phyloP scores from a whole-genome alignment of 305 asterid species.

The Solanum hybrid region DNA sequence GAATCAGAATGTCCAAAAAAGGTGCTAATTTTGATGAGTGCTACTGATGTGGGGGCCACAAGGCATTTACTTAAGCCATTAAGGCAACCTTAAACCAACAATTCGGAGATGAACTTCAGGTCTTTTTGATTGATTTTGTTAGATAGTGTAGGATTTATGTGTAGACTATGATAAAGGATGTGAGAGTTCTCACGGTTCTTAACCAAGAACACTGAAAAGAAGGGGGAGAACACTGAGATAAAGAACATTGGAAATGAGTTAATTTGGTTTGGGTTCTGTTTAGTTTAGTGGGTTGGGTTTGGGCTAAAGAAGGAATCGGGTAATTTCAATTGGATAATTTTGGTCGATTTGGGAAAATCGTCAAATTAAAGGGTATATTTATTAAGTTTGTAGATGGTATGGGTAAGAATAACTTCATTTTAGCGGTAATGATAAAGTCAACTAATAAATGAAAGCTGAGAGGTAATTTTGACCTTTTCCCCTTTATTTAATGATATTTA shows the following conservation, averaged over 20 bases:
- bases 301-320: too few relatives aligned
- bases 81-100: conserved; percentile 69
- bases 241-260: too few relatives aligned
- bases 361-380: background rate
- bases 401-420: too few relatives aligned
- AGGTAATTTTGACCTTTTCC: too few relatives aligned
- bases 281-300: too few relatives aligned
- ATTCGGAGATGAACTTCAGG: conserved; percentile 80
- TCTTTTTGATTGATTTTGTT: background rate
- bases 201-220: too few relatives aligned
- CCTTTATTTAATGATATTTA: background rate
- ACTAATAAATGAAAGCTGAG: too few relatives aligned
- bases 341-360: background rate
- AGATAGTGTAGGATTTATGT: background rate
- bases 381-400: too few relatives aligned
- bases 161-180: background rate
- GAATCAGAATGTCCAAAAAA: conserved; percentile 41
- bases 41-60: conserved; percentile 84
- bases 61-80: conserved; percentile 97
- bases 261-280: too few relatives aligned
- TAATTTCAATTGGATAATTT: too few relatives aligned
- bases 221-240: too few relatives aligned
- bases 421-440: too few relatives aligned
- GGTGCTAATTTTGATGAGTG: conserved; percentile 84
- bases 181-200: background rate